These are phyloP conservation scores for Metschnikowia lachancei DNA, from an alignment of 805 yeast genomes.

Conservation along the genomic window DNA sequence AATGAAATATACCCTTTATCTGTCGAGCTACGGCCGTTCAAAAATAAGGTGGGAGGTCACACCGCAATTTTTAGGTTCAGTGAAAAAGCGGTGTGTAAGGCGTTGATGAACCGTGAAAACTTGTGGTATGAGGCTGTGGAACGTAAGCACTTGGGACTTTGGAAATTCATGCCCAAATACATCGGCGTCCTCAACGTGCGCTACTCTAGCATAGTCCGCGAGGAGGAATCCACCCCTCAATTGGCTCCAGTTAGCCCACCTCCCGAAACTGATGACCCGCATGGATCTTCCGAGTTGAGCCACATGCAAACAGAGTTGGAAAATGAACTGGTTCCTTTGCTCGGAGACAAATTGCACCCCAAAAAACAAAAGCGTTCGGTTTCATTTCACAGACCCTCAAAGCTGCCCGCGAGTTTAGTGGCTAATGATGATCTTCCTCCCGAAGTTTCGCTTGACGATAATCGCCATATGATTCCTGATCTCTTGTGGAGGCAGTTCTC, in stretches of 20 bases:
- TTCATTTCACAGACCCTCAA: constrained; percentile 6
- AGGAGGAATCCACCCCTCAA: constrained; percentile 20
- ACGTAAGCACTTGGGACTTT: constrained; percentile 65
- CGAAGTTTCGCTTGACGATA: constrained; percentile 89
- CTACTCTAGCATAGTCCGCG: constrained; percentile 52
- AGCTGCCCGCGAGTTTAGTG: constrained; percentile 7
- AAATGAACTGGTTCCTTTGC: background rate
- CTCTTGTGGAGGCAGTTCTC: constrained; percentile 68
- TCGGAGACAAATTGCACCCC: background rate
- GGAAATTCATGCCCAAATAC: constrained; percentile 87
- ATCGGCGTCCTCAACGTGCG: constrained; percentile 93
- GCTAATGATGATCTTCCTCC: constrained; percentile 43
- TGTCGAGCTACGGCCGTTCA: constrained; percentile 87
- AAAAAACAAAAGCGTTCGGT: constrained; percentile 2
- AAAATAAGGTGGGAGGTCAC: constrained; percentile 96
- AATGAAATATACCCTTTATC: constrained; percentile 55
- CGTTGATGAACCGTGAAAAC: constrained; percentile 85
- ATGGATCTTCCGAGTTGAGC: background rate
- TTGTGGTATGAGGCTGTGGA: constrained; percentile 90
- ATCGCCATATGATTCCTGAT: constrained; percentile 86
- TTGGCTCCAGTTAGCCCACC: constrained; percentile 11
- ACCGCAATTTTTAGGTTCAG: constrained; percentile 94
- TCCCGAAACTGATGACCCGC: background rate
- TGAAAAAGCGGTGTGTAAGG: constrained; percentile 89
- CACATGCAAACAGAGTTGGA: background rate